These are phyloP conservation scores for Iberis amara DNA, from an alignment of 441 rosid species.

Conservation along the genomic window DNA sequence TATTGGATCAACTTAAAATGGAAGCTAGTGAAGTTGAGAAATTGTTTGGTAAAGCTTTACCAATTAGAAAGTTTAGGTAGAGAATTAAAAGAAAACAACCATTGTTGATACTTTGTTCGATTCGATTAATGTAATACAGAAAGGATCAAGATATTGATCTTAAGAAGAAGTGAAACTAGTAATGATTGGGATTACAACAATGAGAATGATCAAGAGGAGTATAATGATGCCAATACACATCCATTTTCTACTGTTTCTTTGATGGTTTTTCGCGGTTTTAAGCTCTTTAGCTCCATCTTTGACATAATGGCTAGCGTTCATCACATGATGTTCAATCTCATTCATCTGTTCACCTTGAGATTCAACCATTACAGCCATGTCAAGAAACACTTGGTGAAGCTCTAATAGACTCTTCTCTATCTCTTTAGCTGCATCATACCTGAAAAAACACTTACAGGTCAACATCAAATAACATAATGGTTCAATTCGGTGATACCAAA, in stretches of 20 bases:
- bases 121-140: background rate
- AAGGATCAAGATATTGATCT: slow-evolving; percentile 30
- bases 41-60: slow-evolving; percentile 68
- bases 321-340: slow-evolving; percentile 80
- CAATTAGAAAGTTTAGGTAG: slow-evolving; percentile 68
- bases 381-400: slow-evolving; percentile 82
- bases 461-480: too few relatives aligned
- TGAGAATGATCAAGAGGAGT: slow-evolving; percentile 56
- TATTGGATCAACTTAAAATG: slow-evolving; percentile 67
- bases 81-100: background rate
- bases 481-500: too few relatives aligned
- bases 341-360: slow-evolving; percentile 90
- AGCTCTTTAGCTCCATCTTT: slow-evolving; percentile 75
- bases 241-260: slow-evolving; percentile 71
- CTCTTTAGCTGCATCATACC: slow-evolving; percentile 70
- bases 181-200: slow-evolving; percentile 60
- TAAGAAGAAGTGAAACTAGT: slow-evolving; percentile 75
- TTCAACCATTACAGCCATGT: slow-evolving; percentile 96
- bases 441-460: too few relatives aligned
- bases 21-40: slow-evolving; percentile 80
- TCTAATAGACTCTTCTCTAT: slow-evolving; percentile 83
- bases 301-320: slow-evolving; percentile 74
- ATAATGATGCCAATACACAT: slow-evolving; percentile 66
- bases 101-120: background rate
- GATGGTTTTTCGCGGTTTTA: slow-evolving; percentile 59